These are phyloP conservation scores for Xerocomus brunneocitrinus DNA, from an alignment of 768 basidiomycete genomes.

Conservation along the genomic window DNA sequence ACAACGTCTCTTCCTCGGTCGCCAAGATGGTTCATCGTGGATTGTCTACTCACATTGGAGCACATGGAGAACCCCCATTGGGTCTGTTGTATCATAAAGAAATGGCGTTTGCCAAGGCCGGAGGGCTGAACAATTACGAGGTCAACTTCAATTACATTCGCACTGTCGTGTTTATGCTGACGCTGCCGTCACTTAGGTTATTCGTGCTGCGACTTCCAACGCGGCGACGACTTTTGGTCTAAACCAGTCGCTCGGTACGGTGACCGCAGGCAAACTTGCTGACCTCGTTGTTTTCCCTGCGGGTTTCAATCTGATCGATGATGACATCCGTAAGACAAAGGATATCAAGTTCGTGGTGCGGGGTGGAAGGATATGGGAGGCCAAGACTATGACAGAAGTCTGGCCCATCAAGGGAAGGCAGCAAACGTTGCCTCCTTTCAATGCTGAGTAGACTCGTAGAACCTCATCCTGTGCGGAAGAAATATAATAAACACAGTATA, in stretches of 20 bases:
- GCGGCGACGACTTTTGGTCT: conserved; percentile 66
- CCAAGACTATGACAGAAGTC: conserved; percentile 59
- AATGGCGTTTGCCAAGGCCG: conserved; percentile 58
- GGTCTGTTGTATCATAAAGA: conserved; percentile 77
- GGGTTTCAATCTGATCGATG: conserved; percentile 53
- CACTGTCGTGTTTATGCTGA: neutral
- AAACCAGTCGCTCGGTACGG: conserved; percentile 54
- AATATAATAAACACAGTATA: neutral
- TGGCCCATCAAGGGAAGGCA: conserved; percentile 65
- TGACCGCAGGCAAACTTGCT: conserved; percentile 63
- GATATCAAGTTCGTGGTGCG: conserved; percentile 54
- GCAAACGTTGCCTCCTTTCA: conserved; percentile 54
- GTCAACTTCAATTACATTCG: conserved; percentile 29
- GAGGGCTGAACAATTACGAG: conserved; percentile 69
- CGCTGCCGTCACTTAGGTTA: conserved; percentile 37
- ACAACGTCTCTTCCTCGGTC: conserved; percentile 64
- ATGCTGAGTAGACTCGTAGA: conserved; percentile 35
- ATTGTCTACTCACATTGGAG: conserved; percentile 61
- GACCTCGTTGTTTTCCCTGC: conserved; percentile 66
- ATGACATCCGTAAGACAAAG: conserved; percentile 45
- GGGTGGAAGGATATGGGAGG: conserved; percentile 70
- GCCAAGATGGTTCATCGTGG: conserved; percentile 67
- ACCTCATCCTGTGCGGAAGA: neutral
- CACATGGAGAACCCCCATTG: conserved; percentile 68
- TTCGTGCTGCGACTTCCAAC: conserved; percentile 63